Base-by-base conservation (phyloP, 2,329 filamentous ascomycete genomes). In the Metarhizium sp. region DNA sequence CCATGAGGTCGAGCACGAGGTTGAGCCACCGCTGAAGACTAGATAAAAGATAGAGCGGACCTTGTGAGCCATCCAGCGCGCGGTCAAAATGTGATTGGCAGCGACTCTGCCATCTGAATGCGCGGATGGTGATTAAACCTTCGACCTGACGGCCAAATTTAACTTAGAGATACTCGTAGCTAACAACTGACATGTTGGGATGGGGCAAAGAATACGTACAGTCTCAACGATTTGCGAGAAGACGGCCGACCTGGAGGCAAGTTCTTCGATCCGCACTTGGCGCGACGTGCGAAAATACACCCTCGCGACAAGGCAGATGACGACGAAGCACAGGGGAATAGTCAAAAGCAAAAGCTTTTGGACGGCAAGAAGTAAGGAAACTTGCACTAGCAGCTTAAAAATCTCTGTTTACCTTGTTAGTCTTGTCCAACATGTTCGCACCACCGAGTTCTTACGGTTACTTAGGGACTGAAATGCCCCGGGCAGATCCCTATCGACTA, bases 281-380 rank as follows among this genome's bases (percentile, higher is more conserved):
- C 42, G 13, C 1, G 8, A 45, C 6, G 42, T 45, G 6, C 42
- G 11, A n/a, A 63, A 45, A 43, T 25, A 52, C 13, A 52, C 50
- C 14, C 20, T 25, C 20, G 20, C 20, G 2, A 25, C 20, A 25
- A 25, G 20, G 20, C 20, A 25, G 20, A 25, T 25, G 20, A 52
- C 8, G 7, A 52, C 29, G 1, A 32, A 6, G 14, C 50, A 60
- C 6, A 73, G 52, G 0, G 80, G 79, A 13, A 81, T 67, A 0
- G 70, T 70, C 1, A 76, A 62, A 0, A 70, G 69, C 0, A 79
- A 68, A 47, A 71, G 71, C 50, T 70, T 74, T 7, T 80, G 73
- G 2, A 74, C 71, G 0, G 70, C 63, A 3, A 71, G 69, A 6
- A 82, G 72, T 0, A 82, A 61, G 0, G 70, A 65, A 36, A 74